Conservation (phyloP, 768 basidiomycete genomes). For the Suillus luteus region DNA sequence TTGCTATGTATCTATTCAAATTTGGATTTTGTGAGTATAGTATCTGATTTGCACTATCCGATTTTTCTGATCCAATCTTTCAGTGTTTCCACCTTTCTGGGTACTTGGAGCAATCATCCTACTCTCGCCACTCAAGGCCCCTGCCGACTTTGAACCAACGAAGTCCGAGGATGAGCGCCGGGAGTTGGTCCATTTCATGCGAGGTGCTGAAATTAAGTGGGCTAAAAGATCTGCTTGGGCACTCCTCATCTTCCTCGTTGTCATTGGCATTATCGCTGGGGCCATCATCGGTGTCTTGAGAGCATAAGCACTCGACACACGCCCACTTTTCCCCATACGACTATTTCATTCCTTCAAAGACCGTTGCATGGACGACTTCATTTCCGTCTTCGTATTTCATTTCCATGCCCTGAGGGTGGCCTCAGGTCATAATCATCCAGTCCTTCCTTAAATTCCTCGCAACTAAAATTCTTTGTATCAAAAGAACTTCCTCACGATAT, state of each 20-base stretch:
- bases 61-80: slow-evolving; percentile 7
- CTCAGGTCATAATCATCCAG: slow-evolving; percentile 2
- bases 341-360: not conserved
- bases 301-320: slow-evolving; percentile 5
- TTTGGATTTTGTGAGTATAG: slow-evolving; percentile 48
- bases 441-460: not conserved
- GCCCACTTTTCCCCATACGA: not conserved
- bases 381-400: slow-evolving; percentile 7
- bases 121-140: slow-evolving; percentile 41
- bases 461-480: slow-evolving; percentile 9
- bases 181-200: slow-evolving; percentile 33
- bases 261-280: slow-evolving; percentile 11
- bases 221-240: slow-evolving; percentile 36
- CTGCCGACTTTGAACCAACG: slow-evolving; percentile 27
- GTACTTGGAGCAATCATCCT: slow-evolving; percentile 43
- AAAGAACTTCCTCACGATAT: not conserved
- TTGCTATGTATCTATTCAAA: slow-evolving; percentile 51
- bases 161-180: slow-evolving; percentile 40
- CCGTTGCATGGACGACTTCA: not conserved
- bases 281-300: slow-evolving; percentile 12
- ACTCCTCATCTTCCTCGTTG: slow-evolving; percentile 13
- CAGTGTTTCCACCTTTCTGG: slow-evolving; percentile 56
- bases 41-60: not conserved
- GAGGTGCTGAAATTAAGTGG: slow-evolving; percentile 44
- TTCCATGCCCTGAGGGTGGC: slow-evolving; percentile 4